Evolutionary conservation across 129 eudicot species (phyloP), one percentile per base, ranked within the genome.

Genomic region (Flaveria linearis): DNA sequence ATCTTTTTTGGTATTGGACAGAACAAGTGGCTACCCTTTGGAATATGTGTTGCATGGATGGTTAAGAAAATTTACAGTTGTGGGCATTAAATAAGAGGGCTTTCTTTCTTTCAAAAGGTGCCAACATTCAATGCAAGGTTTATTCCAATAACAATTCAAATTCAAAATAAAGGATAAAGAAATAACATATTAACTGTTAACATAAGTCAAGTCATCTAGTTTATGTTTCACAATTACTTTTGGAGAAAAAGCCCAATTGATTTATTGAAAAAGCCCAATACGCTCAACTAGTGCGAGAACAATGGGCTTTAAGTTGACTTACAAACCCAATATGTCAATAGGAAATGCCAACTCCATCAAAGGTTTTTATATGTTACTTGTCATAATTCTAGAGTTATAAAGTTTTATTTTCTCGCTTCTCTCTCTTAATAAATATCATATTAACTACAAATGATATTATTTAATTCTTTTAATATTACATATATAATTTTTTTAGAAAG

Each of bases 41-140:
- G 72, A 39, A 53, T 30, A 28, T 65, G 80, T n/a, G 50, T 72
- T 72, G 76, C 65, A 72, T 53, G 66, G 65, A 33, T 30, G 51
- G 66, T 72, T 72, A 1, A 51, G 1, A 36, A 33, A 15, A 43
- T 46, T 55, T 49, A 51, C 50, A 75, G 79, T 63, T 72, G 71
- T 30, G 64, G 62, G 2, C 18, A 25, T 45, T 75, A 13, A 75
- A 75, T 63, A 36, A 36, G 6, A 36, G 41, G 41, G 41, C 2
- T 30, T 36, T 30, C 4, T 30, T 30, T 28, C 4, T 30, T 30
- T 30, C 36, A 30, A 5, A 33, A 36, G 41, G 68, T 73, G 68
- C 53, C 57, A 74, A 42, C 26, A 73, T 58, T 74, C 26, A 74
- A 74, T 74, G 57, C 69, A 74, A 57, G 58, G 28, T 55, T 36